Base-by-base conservation (phyloP, 352 stramenopile genomes). In the Phytopythium litorale region DNA sequence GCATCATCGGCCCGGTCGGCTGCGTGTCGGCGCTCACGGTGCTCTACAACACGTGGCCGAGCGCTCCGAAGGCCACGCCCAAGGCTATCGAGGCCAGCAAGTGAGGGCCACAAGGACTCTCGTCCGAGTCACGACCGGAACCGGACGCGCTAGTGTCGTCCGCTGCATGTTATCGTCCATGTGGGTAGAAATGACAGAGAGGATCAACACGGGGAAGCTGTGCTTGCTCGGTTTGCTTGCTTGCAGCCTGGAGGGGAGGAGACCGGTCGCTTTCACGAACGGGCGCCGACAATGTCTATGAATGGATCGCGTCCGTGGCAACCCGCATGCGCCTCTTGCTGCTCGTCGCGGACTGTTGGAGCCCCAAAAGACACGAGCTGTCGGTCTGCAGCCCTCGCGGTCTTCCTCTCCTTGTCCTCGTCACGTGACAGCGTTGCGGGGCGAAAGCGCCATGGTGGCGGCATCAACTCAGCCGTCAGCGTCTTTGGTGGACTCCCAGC, bases 21-120 rank as follows among this genome's bases (percentile, higher is more conserved):
- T 92, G 82, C 33, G 68, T 96, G 40, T 96, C 87, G 16, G 87
- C 87, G 43, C 72, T 87, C 13, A 80, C 90, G 12, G 82, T 96
- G 62, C 78, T 96, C 50, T 93, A 92, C 78, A 94, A 92, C 63
- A 76, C 76, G 66, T 95, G 87, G 87, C 82, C 81, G 7, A 85
- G 51, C 38, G 75, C 59, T 25, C 65, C 72, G 1, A 80, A 73
- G 60, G 50, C 55, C 38, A 63, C 72, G 21, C 58, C 55, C 4
- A 32, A 40, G 35, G 62, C 71, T 23, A 68, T 61, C 11, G 70
- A 75, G 48, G 32, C 28, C 28, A 63, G 62, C 40, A 63, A 63
- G 58, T 56, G 48, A 56, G 35, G 12, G 8, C 46, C 3, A 15
- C 9, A 6, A 16, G 1, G 35, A 40, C 35, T 40, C 35, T 11